Evolutionary conservation across 2,329 filamentous ascomycete genomes (phyloP).

Genomic region (Colletotrichum phormii): DNA sequence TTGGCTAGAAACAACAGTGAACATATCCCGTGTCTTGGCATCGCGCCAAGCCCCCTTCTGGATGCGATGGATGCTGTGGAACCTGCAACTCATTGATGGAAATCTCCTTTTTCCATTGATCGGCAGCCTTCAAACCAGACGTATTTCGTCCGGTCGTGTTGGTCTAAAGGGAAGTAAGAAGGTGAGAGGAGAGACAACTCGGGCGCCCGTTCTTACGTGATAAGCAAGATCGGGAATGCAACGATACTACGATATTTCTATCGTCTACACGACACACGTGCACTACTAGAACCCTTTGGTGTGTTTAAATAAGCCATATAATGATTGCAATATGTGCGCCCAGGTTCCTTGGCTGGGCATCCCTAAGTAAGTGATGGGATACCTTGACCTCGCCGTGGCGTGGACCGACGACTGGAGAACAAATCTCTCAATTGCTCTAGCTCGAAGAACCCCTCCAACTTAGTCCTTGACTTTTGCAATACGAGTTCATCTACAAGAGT

Average conservation of each 20-base stretch:
- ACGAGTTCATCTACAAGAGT: background rate
- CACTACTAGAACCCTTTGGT: background rate
- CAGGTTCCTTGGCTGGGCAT: background rate
- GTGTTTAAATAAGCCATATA: background rate
- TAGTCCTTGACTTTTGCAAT: background rate
- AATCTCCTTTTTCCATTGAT: constrained; percentile 23
- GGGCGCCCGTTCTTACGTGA: background rate
- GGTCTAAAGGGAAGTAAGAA: background rate
- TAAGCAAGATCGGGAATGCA: no score
- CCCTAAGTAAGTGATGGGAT: background rate
- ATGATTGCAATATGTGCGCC: background rate
- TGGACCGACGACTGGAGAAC: background rate
- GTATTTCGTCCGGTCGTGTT: background rate
- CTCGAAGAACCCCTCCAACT: background rate
- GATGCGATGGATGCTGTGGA: constrained; percentile 3
- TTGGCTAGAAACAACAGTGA: constrained; percentile 11
- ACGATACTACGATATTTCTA: background rate
- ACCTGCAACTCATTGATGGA: constrained; percentile 32
- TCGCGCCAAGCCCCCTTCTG: constrained; percentile 6
- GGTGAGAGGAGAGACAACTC: no score
- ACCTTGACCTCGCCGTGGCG: background rate
- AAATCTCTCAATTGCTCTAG: background rate
- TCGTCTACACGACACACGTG: background rate
- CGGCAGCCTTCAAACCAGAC: background rate
- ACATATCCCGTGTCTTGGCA: constrained; percentile 27